These are phyloP conservation scores for Pogostemon cablin DNA, from an alignment of 257 asterid species.

Conservation along the genomic window DNA sequence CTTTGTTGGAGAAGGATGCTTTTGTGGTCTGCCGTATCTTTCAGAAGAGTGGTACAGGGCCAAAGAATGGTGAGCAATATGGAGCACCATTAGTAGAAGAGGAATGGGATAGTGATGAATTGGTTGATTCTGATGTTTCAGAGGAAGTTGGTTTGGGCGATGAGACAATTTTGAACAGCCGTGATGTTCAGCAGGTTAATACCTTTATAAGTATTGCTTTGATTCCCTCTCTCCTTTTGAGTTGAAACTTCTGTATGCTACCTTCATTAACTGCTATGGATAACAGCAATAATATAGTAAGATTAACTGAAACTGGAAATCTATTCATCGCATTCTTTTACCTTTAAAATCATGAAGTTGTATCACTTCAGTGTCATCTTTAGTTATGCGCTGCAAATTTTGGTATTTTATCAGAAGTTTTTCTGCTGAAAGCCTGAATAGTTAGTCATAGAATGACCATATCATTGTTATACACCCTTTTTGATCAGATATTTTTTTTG, in stretches of 20 bases:
- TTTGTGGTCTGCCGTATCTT: slow-evolving; percentile 81
- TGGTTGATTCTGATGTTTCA: slow-evolving; percentile 38
- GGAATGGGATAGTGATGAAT: slow-evolving; percentile 78
- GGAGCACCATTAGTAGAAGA: slow-evolving; percentile 93
- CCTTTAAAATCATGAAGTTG: slow-evolving; percentile 10
- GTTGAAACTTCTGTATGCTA: slow-evolving; percentile 6
- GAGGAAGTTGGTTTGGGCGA: slow-evolving; percentile 47
- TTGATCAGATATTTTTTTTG: slow-evolving; percentile 42
- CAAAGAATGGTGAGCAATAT: slow-evolving; percentile 91
- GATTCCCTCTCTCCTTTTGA: not conserved
- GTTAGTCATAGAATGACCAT: slow-evolving; percentile 2
- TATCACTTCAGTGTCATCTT: slow-evolving; percentile 4
- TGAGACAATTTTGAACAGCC: slow-evolving; percentile 47
- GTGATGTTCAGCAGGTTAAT: slow-evolving; percentile 62
- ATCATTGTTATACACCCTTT: slow-evolving; percentile 12
- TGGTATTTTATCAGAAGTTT: not conserved
- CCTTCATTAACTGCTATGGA: not conserved
- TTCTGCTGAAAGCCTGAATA: not conserved
- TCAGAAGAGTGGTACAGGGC: slow-evolving; percentile 96
- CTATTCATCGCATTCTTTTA: slow-evolving; percentile 9
- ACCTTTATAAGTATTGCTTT: slow-evolving; percentile 7
- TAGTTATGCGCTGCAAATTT: slow-evolving; percentile 1
- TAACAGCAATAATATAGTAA: not conserved
- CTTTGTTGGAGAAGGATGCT: slow-evolving; percentile 60
- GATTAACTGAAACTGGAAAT: not conserved